Base-by-base conservation (phyloP, 2,329 filamentous ascomycete species). In the Dactylellina leptospora region DNA sequence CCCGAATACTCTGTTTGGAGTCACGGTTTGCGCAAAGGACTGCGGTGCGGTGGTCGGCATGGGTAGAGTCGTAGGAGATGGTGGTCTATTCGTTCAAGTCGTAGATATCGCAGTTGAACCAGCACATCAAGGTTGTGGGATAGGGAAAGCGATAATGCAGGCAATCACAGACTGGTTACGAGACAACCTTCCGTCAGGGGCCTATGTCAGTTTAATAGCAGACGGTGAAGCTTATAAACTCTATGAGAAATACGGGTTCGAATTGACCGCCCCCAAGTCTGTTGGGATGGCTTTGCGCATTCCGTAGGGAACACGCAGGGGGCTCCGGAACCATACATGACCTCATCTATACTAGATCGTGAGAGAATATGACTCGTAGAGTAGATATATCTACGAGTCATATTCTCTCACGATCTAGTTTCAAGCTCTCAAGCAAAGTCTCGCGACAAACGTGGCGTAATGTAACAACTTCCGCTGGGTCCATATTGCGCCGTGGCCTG, bases 51-150 rank as follows among this genome's bases (percentile, higher is more conserved):
- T 45, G 20, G 27, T 68, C 3, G 62, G 54, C 10, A 68, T 68
- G 62, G 62, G 53, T 1, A 45, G 54, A 51, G 23, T 68, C 22
- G 10, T 68, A 2, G 62, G 54, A 5, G 54, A 68, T 23, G 53
- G 62, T 38, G 45, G 45, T 3, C 62, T 68, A 2, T 68, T 68
- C 22, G 36, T 47, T 18, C 62, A 68, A 13, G 45, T 68, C 2
- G 54, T 68, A 3, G 62, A 68, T 22, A 47, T 68, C 25, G 62
- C 54, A 4, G 62, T 68, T 18, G 62, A 59, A 23, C 53, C 62
- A 11, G 20, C 25, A 13, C 53, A 59, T 22, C 53, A 68, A 45
- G 53, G 54, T 13, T 20, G 23, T 13, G 53, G 53, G 13, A 25
- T 59, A 4, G 45, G 62, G 18, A 59, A 59, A 16, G 13, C 10